A percentile compares a stretch with the other conserved stretches of the same genome.
Conservation (phyloP, 225 moss, liverwort and hornwort species). For the Neckera pumila region DNA sequence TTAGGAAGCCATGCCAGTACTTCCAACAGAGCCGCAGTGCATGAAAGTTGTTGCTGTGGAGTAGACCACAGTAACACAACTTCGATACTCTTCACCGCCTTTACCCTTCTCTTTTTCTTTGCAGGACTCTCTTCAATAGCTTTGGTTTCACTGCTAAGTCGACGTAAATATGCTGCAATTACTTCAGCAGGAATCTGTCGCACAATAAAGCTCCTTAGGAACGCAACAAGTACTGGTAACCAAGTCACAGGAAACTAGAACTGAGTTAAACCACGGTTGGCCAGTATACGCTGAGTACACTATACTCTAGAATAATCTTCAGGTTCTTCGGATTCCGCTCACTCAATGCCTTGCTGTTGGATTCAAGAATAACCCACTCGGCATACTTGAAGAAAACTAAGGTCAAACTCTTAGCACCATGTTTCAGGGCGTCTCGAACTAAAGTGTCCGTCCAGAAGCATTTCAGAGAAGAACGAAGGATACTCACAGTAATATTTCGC, state of each 20-base stretch:
- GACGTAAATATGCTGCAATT: constrained; percentile 12
- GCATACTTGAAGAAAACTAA: not conserved
- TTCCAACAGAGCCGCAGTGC: constrained; percentile 24
- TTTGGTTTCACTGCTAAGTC: constrained; percentile 6
- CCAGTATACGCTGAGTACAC: not conserved
- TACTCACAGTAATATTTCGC: constrained; percentile 21
- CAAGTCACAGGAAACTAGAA: not conserved
- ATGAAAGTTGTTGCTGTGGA: constrained; percentile 27
- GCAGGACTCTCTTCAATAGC: constrained; percentile 22
- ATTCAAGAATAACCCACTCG: not conserved
- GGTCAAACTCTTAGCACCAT: not conserved
- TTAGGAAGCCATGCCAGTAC: constrained; percentile 47
- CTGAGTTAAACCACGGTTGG: not conserved
- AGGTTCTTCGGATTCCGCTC: not conserved
- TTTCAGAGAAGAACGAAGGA: not conserved
- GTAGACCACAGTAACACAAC: constrained; percentile 3
- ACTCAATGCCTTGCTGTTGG: not conserved
- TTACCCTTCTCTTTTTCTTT: constrained; percentile 31
- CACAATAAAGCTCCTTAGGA: not conserved
- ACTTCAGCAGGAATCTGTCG: constrained; percentile 33
- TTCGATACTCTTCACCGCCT: not conserved
- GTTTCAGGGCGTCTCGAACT: not conserved
- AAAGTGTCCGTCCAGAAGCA: not conserved
- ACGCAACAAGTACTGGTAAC: not conserved
- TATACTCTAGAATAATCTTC: not conserved